Evolutionary conservation across 1,139 yeast genomes (phyloP).

Genomic region (Candida albicans): DNA sequence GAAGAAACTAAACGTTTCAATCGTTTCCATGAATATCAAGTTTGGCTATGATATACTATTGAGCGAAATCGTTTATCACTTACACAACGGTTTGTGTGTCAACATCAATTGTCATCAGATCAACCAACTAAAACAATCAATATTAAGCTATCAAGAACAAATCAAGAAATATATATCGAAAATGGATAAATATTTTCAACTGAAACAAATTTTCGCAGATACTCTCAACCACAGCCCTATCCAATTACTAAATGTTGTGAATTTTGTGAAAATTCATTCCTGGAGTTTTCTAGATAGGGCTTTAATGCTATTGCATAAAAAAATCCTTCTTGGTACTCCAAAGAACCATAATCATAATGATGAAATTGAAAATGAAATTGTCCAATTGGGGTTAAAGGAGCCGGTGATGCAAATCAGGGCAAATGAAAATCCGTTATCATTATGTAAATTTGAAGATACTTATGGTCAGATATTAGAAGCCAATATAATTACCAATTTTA

Average conservation of each 20-base stretch:
- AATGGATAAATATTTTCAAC: slow-evolving; percentile 27
- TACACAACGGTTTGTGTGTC: slow-evolving; percentile 40
- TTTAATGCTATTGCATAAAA: slow-evolving; percentile 53
- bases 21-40: slow-evolving; percentile 51
- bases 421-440: slow-evolving; percentile 27
- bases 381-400: slow-evolving; percentile 4
- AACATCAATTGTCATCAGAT: slow-evolving; percentile 42
- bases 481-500: slow-evolving; percentile 39
- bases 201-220: too few species aligned
- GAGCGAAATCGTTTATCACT: slow-evolving; percentile 49
- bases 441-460: slow-evolving; percentile 43
- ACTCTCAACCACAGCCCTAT: slow-evolving; percentile 34
- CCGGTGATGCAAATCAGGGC: slow-evolving; percentile 1
- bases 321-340: slow-evolving; percentile 41
- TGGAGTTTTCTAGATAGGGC: slow-evolving; percentile 61
- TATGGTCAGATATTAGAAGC: slow-evolving; percentile 42
- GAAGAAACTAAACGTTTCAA: slow-evolving; percentile 34
- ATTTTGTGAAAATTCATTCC: slow-evolving; percentile 50
- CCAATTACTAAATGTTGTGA: slow-evolving; percentile 46
- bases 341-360: too few species aligned
- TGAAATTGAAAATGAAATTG: slow-evolving; percentile 1
- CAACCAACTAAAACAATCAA: slow-evolving; percentile 46
- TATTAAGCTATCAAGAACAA: slow-evolving; percentile 47
- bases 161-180: slow-evolving; percentile 46
- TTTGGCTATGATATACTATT: slow-evolving; percentile 52